Evolutionary conservation across 257 asterid species (phyloP), one percentile per base, ranked within the genome.

Genomic region (Linaria vulgaris): DNA sequence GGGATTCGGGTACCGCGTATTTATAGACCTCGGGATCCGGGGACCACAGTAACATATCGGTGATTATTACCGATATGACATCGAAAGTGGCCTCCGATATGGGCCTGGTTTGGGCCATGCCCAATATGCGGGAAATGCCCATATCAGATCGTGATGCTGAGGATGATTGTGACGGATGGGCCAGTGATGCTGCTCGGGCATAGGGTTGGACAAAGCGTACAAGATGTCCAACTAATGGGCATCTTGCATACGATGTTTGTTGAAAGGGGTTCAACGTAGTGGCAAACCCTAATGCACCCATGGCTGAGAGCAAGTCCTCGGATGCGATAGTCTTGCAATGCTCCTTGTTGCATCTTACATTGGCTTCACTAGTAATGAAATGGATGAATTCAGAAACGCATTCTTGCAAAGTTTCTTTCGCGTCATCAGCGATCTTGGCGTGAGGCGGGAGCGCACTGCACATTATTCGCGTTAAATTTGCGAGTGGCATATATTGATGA

Each of bases 331-430:
- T 73, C 49, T 39, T 67, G 6, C 73, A 59, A 4, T 25, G 34
- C 25, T 72, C 73, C 0, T 64, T 23, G 3, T 9, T 55, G 57
- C 73, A 60, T 0, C 50, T 71, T 5, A 46, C 63, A 1, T 61
- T 67, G 1, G 73, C 78, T 43, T 67, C 73, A 2, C 24, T 2
- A 2, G 78, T 67, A 53, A 73, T 39, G 21, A 73, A 56, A 37
- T 31, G 23, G 1, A 73, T 49, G 12, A 43, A 67, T 11, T 67
- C 70, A 0, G 73, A 46, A 0, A 68, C 56, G 19, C 73, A 73
- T 48, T 61, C 61, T 13, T 67, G 78, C 5, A 73, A 10, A 0
- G 59, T 1, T 21, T 48, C 57, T n/a, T 67, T 73, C 0, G 67
- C 61, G 1, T 30, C 70, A 0, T 62, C 70, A 0, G 70, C 65